Conservation (phyloP, 2,329 filamentous ascomycete genomes). For the Cercospora zeina region DNA sequence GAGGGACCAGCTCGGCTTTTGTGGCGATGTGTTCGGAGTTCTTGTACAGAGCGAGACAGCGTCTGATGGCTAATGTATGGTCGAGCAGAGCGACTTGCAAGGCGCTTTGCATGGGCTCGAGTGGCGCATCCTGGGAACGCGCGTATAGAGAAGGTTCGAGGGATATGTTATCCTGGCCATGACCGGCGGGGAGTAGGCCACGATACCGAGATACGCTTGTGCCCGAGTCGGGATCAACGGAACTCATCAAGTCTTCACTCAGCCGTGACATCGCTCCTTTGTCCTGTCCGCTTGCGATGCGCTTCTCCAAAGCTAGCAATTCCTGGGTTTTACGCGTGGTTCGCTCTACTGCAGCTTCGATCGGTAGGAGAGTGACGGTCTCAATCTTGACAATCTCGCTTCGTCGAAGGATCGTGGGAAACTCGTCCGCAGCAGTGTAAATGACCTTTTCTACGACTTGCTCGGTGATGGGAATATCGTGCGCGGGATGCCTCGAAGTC, state of each 20-base stretch:
- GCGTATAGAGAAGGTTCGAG: conserved; percentile 30
- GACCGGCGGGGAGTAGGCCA: conserved; percentile 61
- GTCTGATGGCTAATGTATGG: conserved; percentile 83
- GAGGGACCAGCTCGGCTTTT: conserved; percentile 35
- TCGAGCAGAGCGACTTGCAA: conserved; percentile 84
- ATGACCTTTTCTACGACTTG: conserved; percentile 81
- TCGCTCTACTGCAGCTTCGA: conserved; percentile 87
- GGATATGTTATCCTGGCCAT: conserved; percentile 45
- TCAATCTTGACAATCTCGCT: conserved; percentile 76
- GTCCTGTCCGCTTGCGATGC: conserved; percentile 61
- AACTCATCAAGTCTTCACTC: conserved; percentile 73
- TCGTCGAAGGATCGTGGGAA: conserved; percentile 85
- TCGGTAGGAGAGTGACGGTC: conserved; percentile 66
- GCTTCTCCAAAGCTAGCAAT: conserved; percentile 72
- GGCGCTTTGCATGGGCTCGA: conserved; percentile 67
- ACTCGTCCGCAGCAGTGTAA: conserved; percentile 79
- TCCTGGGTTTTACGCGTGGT: conserved; percentile 90
- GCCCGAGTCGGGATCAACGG: conserved; percentile 72
- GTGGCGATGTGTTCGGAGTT: conserved; percentile 60
- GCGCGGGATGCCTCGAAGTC: conserved; percentile 66
- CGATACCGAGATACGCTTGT: conserved; percentile 78
- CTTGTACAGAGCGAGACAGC: conserved; percentile 68
- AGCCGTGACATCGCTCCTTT: conserved; percentile 63
- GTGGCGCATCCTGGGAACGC: conserved; percentile 44
- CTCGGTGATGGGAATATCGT: conserved; percentile 64